Percentiles rank a stretch among this genome's conserved stretches.
These are phyloP conservation scores for Penicillium sp. DNA, from an alignment of 2,329 filamentous ascomycete genomes.

Conservation along the genomic window DNA sequence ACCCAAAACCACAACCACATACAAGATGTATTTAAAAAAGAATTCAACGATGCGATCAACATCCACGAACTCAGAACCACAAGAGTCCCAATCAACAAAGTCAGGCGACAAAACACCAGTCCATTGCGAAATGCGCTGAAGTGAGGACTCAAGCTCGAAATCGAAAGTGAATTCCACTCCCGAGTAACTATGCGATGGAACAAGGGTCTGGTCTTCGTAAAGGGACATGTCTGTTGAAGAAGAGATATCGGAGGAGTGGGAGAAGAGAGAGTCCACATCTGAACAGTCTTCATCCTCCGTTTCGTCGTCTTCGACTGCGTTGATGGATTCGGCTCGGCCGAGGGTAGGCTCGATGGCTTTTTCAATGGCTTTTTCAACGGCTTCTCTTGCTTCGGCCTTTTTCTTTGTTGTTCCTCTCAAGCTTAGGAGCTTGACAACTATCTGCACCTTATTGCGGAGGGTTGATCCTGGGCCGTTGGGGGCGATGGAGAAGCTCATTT, in stretches of 20 bases:
- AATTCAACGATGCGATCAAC: background rate
- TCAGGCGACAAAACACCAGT: background rate
- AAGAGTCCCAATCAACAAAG: background rate
- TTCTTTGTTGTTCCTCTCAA: background rate
- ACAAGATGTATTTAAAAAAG: constrained; percentile 11
- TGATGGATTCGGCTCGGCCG: background rate
- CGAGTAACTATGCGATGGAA: background rate
- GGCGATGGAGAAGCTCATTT: background rate
- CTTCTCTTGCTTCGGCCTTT: background rate
- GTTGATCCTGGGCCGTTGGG: background rate
- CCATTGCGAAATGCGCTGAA: constrained; percentile 3
- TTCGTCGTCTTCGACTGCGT: background rate
- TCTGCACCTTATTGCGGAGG: background rate
- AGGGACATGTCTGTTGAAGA: background rate
- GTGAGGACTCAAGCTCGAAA: background rate
- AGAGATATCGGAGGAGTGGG: background rate
- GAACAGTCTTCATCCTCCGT: background rate
- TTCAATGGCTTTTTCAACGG: too few relatives aligned
- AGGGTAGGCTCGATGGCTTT: too few relatives aligned
- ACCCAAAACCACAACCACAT: constrained; percentile 6
- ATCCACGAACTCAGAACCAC: background rate
- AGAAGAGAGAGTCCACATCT: background rate
- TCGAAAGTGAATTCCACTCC: background rate
- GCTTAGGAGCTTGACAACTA: background rate
- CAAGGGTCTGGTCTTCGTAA: background rate